phyloP scores from a whole-genome alignment of 805 yeast genomes.

The Komagataella mondaviorum region DNA sequence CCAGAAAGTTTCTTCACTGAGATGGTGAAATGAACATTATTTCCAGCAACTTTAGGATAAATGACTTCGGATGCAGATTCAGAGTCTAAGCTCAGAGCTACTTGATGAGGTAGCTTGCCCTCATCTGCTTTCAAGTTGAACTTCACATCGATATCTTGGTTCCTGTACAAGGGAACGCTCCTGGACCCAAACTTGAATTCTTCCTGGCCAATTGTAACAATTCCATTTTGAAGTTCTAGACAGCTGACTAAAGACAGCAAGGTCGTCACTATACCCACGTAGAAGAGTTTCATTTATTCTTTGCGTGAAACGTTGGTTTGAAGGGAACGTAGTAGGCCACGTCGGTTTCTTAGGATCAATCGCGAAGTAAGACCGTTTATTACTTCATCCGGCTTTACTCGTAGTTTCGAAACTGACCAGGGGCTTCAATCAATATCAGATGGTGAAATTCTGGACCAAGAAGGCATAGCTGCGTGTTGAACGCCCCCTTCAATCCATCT shows the following conservation, averaged over 20 bases:
- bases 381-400: not conserved
- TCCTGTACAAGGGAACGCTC: not conserved
- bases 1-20: not conserved
- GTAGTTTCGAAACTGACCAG: not conserved
- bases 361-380: not conserved
- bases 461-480: not conserved
- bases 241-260: not conserved
- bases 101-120: not conserved
- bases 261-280: not conserved
- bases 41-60: not conserved
- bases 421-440: not conserved
- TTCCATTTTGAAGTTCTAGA: not conserved
- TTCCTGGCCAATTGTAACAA: not conserved
- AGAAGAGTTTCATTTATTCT: not conserved
- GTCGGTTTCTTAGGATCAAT: not conserved
- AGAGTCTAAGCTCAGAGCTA: not conserved
- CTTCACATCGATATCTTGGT: not conserved
- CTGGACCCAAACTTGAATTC: not conserved
- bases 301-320: not conserved
- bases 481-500: conserved; percentile 26
- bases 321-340: not conserved
- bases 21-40: not conserved
- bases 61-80: not conserved
- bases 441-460: not conserved
- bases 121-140: not conserved